phyloP scores from a whole-genome alignment of 2,329 filamentous ascomycete genomes.

The Anthostomella pinea region DNA sequence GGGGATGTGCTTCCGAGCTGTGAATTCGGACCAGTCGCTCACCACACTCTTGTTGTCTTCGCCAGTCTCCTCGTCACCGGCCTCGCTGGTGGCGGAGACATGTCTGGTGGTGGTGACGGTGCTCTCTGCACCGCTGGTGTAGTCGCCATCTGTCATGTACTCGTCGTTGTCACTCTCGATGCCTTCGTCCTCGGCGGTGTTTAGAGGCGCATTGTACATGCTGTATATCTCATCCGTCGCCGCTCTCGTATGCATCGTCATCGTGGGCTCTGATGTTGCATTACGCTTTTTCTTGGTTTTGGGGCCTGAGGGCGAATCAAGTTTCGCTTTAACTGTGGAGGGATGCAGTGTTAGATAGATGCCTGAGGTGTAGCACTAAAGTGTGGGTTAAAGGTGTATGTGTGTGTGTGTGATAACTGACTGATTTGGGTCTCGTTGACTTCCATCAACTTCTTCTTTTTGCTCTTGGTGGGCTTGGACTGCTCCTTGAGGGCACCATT shows the following conservation, averaged over 20 bases:
- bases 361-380: background rate
- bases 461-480: conserved; percentile 47
- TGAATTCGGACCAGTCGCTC: conserved; percentile 89
- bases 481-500: conserved; percentile 53
- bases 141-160: conserved; percentile 71
- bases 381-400: background rate
- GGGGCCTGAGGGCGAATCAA: conserved; percentile 82
- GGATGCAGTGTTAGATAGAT: conserved; percentile 28
- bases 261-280: conserved; percentile 74
- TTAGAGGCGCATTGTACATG: conserved; percentile 86
- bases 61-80: conserved; percentile 42
- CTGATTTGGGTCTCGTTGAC: conserved; percentile 90
- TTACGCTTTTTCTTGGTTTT: conserved; percentile 76
- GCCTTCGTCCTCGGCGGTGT: conserved; percentile 35
- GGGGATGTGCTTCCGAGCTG: conserved; percentile 68
- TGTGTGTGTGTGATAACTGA: conserved; percentile 43
- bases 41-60: conserved; percentile 63
- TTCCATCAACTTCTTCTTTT: conserved; percentile 79
- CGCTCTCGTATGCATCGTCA: conserved; percentile 94
- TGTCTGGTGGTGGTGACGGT: conserved; percentile 75
- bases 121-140: conserved; percentile 83
- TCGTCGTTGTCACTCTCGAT: conserved; percentile 58
- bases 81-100: conserved; percentile 45
- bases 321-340: conserved; percentile 77
- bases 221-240: conserved; percentile 97